These are phyloP conservation scores for Hericium erinaceus DNA, from an alignment of 768 basidiomycete species.

Conservation along the genomic window DNA sequence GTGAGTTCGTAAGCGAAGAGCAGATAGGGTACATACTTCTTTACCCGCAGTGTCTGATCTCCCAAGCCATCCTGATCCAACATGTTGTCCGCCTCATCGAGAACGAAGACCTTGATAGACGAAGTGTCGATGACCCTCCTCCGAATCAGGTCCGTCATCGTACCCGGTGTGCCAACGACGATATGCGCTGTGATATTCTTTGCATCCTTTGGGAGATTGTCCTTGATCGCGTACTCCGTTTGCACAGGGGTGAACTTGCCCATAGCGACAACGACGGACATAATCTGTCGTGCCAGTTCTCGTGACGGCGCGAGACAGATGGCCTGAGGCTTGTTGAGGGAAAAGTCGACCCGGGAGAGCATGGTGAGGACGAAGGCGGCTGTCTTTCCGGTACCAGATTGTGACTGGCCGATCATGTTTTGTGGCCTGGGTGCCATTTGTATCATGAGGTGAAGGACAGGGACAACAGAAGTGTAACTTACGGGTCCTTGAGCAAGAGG, in stretches of 20 bases:
- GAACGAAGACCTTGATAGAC: constrained; percentile 83
- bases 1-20: background rate
- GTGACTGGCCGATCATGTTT: constrained; percentile 99
- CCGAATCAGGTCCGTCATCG: constrained; percentile 80
- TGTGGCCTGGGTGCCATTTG: constrained; percentile 54
- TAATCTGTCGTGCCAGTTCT: constrained; percentile 95
- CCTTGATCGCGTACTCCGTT: constrained; percentile 93
- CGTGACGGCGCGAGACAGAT: constrained; percentile 96
- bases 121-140: constrained; percentile 70
- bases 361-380: constrained; percentile 97
- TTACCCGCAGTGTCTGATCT: constrained; percentile 88
- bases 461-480: constrained; percentile 20
- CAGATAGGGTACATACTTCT: constrained; percentile 57
- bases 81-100: constrained; percentile 99
- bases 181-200: constrained; percentile 77
- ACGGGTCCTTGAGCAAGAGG: constrained; percentile 86
- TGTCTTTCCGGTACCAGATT: constrained; percentile 98
- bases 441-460: background rate
- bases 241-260: constrained; percentile 91
- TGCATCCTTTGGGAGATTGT: constrained; percentile 59
- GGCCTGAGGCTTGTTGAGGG: constrained; percentile 82
- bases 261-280: constrained; percentile 90
- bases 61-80: constrained; percentile 89
- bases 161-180: constrained; percentile 94
- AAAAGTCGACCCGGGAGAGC: constrained; percentile 88